Evolutionary conservation across 495 filamentous ascomycete species (phyloP), one percentile per base, ranked within the genome.

Genomic region (Neurospora discreta): DNA sequence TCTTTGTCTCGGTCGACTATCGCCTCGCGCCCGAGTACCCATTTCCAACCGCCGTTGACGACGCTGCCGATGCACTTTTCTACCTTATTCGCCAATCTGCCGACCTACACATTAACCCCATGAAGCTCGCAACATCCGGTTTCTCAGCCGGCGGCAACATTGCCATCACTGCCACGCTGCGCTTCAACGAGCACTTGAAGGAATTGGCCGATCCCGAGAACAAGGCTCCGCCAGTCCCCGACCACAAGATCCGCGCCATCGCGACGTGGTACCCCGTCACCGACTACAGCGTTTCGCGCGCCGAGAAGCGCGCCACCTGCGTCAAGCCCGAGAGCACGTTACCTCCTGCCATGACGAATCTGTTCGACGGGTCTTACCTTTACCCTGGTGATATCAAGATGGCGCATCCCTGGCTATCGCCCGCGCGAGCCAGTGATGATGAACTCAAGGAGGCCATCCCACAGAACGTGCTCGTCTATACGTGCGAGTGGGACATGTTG

Each of bases 401-500:
- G 5, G 69, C 78, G 3, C 74, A 80, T 42, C 82, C 82, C 0
- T 77, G 75, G 13, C 71, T 85, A 6, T 85, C 83, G 39, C 3
- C 84, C 84, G 0, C 77, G 72, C 46, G 77, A 70, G 82, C 82
- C 2, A 73, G 78, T 5, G 82, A 85, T 71, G 79, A 82, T 33
- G 41, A 81, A 39, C 75, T 85, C 15, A 75, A 68, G 8, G 78
- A 77, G 8, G 82, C 86, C 77, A 81, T 88, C 1, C 85, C 83
- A 6, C 78, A 84, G 0, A 85, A 88, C 5, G 78, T 87, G 20
- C 76, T 87, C 5, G 80, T 98, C 60, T 92, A 90, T 74, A 89
- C 92, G 13, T 97, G 93, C 80, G 94, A 97, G 80, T 96, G 90
- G 88, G 94, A 97, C 77, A 95, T 97, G 91, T 80, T 98, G 33